These are phyloP conservation scores for Globisporangium echinulatum DNA, from an alignment of 352 stramenopile species.

Conservation along the genomic window DNA sequence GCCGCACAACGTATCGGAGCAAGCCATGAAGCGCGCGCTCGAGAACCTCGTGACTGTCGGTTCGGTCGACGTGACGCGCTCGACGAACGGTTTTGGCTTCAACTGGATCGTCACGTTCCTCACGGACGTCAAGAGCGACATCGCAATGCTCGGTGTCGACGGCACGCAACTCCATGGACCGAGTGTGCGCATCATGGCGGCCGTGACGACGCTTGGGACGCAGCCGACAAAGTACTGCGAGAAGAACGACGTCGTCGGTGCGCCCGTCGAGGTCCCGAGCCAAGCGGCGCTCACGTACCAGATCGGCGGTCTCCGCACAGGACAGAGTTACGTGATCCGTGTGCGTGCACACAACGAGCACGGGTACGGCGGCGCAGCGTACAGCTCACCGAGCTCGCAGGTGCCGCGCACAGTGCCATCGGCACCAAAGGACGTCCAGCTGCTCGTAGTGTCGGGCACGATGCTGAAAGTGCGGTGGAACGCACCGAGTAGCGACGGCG, in stretches of 20 bases:
- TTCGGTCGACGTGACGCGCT: conserved; percentile 82
- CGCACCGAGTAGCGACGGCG: conserved; percentile 53
- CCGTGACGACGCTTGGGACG: conserved; percentile 54
- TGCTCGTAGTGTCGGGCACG: conserved; percentile 55
- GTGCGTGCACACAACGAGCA: conserved; percentile 57
- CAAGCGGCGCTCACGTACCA: conserved; percentile 24
- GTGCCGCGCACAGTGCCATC: conserved; percentile 40
- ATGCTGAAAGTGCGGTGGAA: conserved; percentile 80
- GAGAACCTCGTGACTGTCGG: conserved; percentile 87
- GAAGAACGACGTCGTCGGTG: conserved; percentile 26
- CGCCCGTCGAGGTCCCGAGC: conserved; percentile 25
- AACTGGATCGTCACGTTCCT: conserved; percentile 95
- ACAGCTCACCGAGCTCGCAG: conserved; percentile 45
- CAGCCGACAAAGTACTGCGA: conserved; percentile 81
- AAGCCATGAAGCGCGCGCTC: conserved; percentile 76
- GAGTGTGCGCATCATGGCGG: conserved; percentile 74
- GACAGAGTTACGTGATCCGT: conserved; percentile 51
- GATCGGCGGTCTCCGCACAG: conserved; percentile 45
- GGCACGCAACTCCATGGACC: conserved; percentile 89
- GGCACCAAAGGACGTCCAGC: conserved; percentile 26
- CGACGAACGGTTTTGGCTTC: conserved; percentile 91
- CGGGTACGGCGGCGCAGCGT: conserved; percentile 46
- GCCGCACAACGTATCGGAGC: conserved; percentile 81
- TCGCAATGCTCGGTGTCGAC: conserved; percentile 85
- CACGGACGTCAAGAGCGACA: conserved; percentile 69